Conservation (phyloP, 2,329 filamentous ascomycete species). For the Graphiopsis chlorocephala region DNA sequence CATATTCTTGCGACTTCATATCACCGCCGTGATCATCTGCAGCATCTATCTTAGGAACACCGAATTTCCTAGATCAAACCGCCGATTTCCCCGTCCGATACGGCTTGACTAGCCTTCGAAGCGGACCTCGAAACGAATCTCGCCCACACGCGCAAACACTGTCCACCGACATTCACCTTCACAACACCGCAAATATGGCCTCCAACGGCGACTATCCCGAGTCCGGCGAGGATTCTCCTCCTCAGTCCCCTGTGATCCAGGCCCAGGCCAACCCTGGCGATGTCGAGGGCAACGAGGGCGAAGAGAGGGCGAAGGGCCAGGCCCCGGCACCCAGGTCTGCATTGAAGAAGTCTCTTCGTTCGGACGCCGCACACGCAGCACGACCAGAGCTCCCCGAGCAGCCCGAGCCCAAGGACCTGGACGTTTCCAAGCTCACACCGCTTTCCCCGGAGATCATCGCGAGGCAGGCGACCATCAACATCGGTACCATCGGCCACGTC, state of each 20-base stretch:
- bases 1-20: background rate
- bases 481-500: slow-evolving; percentile 97
- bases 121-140: slow-evolving; percentile 5
- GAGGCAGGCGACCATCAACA: slow-evolving; percentile 97
- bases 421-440: slow-evolving; percentile 75
- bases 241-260: slow-evolving; percentile 52
- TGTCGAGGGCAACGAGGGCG: slow-evolving; percentile 71
- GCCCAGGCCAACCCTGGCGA: slow-evolving; percentile 61
- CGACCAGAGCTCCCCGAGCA: slow-evolving; percentile 76
- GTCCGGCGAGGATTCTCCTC: slow-evolving; percentile 54
- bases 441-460: slow-evolving; percentile 96
- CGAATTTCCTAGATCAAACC: background rate
- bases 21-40: background rate
- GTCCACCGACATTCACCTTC: slow-evolving; percentile 2
- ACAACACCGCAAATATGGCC: slow-evolving; percentile 48
- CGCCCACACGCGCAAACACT: slow-evolving; percentile 7
- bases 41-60: background rate
- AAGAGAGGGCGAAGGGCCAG: slow-evolving; percentile 60
- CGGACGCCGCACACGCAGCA: slow-evolving; percentile 55
- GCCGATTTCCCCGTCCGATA: background rate
- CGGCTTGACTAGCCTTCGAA: background rate
- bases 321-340: slow-evolving; percentile 66
- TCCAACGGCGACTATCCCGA: slow-evolving; percentile 51
- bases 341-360: slow-evolving; percentile 71
- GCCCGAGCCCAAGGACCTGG: slow-evolving; percentile 85